phyloP scores from a whole-genome alignment of 768 basidiomycete species.

The Ephemerocybe angulata region DNA sequence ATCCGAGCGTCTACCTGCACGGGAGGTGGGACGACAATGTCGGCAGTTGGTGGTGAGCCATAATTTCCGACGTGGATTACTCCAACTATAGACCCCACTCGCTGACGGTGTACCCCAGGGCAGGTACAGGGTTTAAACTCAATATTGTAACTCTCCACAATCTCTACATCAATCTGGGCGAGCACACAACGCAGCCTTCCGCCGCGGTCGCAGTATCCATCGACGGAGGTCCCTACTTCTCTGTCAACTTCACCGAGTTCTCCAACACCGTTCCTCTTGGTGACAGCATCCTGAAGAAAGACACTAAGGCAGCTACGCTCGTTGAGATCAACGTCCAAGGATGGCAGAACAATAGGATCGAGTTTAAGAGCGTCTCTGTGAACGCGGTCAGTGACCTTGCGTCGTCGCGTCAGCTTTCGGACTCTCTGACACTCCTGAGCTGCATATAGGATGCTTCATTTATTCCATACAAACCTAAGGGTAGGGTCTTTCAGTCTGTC shows the following conservation, averaged over 20 bases:
- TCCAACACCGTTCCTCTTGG: constrained; percentile 41
- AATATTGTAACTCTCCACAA: constrained; percentile 40
- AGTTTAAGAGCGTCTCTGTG: constrained; percentile 43
- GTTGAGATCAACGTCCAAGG: constrained; percentile 51
- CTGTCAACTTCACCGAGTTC: constrained; percentile 46
- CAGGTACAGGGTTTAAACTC: constrained; percentile 52
- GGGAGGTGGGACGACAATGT: constrained; percentile 51
- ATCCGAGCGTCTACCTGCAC: constrained; percentile 46
- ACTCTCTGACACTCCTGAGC: background rate
- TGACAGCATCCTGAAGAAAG: background rate
- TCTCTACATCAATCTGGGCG: constrained; percentile 43
- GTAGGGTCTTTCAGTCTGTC: constrained; percentile 51
- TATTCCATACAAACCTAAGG: constrained; percentile 41
- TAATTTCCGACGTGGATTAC: too few species aligned
- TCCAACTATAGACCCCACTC: too few species aligned
- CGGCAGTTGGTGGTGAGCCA: constrained; percentile 53
- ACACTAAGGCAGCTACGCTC: constrained; percentile 18
- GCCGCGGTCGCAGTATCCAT: constrained; percentile 47
- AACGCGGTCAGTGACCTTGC: constrained; percentile 34
- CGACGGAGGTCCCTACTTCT: constrained; percentile 42
- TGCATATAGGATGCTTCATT: constrained; percentile 40
- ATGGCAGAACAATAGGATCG: constrained; percentile 57
- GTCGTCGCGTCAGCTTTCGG: background rate
- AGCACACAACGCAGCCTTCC: constrained; percentile 45
- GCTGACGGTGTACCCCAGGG: constrained; percentile 30